Evolutionary conservation across 768 basidiomycete genomes (phyloP), one percentile per base, ranked within the genome.

Genomic region (Lentinus brumalis): DNA sequence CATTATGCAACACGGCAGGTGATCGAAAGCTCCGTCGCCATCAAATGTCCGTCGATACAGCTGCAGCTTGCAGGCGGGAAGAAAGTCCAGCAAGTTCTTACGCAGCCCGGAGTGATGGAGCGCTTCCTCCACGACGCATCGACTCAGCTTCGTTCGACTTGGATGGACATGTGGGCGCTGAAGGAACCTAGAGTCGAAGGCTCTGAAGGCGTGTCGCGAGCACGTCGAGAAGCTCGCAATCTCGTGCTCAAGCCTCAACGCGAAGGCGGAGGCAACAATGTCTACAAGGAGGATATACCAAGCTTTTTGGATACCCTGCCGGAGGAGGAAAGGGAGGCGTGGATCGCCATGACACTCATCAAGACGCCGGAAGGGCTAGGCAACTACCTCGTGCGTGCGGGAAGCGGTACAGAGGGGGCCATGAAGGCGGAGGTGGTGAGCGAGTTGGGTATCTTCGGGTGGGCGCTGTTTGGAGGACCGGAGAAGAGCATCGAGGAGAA

Each of bases 201-300:
- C 18, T 72, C 74, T 14, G 53, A 60, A n/a, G 83, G 79, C 1
- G 78, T 87, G n/a, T 66, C 69, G 29, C 77, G 80, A 47, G 91
- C 92, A 0, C 77, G 80, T 18, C 72, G 74, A 10, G 64, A 77
- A 14, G 80, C 86, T 0, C 70, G 75, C 6, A 76, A 79, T 6
- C 84, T 94, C 30, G 96, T 98, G 2, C 81, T 99, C 50, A 99
- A 99, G 73, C 96, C 96, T 0, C 96, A 98, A 72, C 83, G 96
- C n/a, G 96, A 99, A 77, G 96, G 96, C 2, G 96, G 96, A 0
- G 96, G 96, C 8, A 97, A 98, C 68, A 99, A 99, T 67, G 83
- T 98, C 29, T 98, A 98, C 76, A 90, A 91, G 61, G 78, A 77
- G 3, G 86, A 87, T 50, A 96, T 98, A 51, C 92, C 91, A 0